Conservation (phyloP, 306 rosid genomes). For the Trichosanthes cucumerina region DNA sequence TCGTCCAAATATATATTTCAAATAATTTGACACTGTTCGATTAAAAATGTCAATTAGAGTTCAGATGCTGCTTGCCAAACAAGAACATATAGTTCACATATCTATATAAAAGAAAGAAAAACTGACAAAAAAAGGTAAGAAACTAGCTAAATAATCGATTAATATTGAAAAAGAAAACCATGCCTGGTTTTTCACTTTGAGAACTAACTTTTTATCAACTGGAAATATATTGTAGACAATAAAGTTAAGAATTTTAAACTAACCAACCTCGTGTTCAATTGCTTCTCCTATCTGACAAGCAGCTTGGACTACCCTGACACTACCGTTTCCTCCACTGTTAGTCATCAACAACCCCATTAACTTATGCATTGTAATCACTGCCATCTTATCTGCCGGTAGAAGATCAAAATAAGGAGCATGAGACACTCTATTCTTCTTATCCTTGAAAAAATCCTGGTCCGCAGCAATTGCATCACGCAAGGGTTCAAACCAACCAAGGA, state of each 20-base stretch:
- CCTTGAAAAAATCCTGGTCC: constrained; percentile 37
- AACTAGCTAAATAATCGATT: neutral
- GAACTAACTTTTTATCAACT: neutral
- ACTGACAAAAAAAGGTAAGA: neutral
- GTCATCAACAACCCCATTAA: constrained; percentile 93
- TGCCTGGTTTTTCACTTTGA: neutral
- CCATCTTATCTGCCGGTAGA: constrained; percentile 74
- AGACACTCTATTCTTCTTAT: constrained; percentile 5
- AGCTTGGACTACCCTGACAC: constrained; percentile 61
- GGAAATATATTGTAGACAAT: neutral
- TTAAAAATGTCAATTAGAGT: neutral
- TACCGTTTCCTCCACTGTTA: constrained; percentile 43
- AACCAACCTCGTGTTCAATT: constrained; percentile 68
- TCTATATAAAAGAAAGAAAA: neutral
- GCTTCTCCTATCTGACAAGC: constrained; percentile 87
- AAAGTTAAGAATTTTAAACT: constrained; percentile 3
- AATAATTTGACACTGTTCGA: neutral
- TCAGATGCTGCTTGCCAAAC: neutral
- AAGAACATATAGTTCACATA: neutral
- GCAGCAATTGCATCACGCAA: constrained; percentile 46
- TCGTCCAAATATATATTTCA: neutral
- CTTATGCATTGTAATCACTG: constrained; percentile 89
- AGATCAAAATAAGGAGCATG: constrained; percentile 48
- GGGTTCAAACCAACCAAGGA: constrained; percentile 96
- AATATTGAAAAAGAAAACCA: neutral